These are phyloP conservation scores for Penicillium egyptiacum DNA, from an alignment of 495 filamentous ascomycete species.

Conservation along the genomic window DNA sequence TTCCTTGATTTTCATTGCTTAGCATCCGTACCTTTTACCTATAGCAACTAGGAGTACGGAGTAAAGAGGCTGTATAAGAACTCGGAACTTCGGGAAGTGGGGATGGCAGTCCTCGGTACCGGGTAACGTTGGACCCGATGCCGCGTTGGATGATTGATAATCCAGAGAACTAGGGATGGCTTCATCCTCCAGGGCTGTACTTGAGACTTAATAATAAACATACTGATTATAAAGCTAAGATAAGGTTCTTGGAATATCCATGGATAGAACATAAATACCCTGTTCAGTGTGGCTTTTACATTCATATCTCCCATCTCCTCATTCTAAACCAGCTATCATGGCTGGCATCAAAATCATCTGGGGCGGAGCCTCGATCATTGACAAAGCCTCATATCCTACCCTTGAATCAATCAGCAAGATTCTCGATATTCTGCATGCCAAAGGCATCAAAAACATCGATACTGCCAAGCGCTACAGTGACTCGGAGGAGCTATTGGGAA, in stretches of 20 bases:
- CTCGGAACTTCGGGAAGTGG: too few relatives aligned
- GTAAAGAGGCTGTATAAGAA: too few relatives aligned
- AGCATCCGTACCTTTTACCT: too few relatives aligned
- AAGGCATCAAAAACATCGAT: conserved; percentile 34
- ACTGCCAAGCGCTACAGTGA: conserved; percentile 34
- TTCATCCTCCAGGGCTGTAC: too few relatives aligned
- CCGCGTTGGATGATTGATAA: too few relatives aligned
- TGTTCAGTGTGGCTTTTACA: neutral
- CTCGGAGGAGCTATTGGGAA: conserved; percentile 32
- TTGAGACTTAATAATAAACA: neutral
- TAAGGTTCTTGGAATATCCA: too few relatives aligned
- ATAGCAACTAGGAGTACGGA: too few relatives aligned
- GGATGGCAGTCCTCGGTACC: too few relatives aligned
- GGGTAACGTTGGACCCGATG: too few relatives aligned
- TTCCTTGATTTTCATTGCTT: too few relatives aligned
- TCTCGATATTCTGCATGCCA: conserved; percentile 20
- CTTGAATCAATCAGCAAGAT: conserved; percentile 6
- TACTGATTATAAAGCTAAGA: neutral
- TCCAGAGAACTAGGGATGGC: too few relatives aligned
- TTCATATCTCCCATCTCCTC: neutral
- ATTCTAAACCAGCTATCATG: neutral
- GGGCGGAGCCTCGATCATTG: conserved; percentile 3
- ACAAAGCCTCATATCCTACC: neutral
- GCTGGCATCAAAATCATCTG: neutral
- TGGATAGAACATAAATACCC: neutral